Percentiles rank a stretch among this genome's conserved stretches.
Conservation (phyloP, 2,329 filamentous ascomycete genomes). For the Neofusicoccum sp. region DNA sequence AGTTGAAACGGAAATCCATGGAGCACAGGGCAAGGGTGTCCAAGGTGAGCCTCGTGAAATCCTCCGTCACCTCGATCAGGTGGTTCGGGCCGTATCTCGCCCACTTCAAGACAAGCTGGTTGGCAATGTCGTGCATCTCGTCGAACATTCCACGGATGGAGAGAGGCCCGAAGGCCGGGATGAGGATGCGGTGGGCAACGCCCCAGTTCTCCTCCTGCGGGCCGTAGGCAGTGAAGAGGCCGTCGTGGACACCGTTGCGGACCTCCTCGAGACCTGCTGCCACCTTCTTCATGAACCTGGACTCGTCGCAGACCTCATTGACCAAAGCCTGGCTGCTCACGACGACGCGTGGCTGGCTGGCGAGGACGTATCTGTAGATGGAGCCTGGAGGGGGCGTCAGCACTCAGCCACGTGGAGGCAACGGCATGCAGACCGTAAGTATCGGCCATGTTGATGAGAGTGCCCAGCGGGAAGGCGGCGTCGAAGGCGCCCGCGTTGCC, state of each 20-base stretch:
- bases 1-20: constrained; percentile 44
- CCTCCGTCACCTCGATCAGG: constrained; percentile 35
- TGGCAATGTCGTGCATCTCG: constrained; percentile 57
- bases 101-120: constrained; percentile 67
- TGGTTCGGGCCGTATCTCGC: constrained; percentile 51
- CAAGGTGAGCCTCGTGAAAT: constrained; percentile 39
- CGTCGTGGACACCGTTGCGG: constrained; percentile 38
- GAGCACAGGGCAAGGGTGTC: constrained; percentile 40
- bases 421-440: constrained; percentile 55
- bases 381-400: constrained; percentile 24
- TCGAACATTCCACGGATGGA: constrained; percentile 67
- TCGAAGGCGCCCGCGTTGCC: constrained; percentile 67
- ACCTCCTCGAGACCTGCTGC: constrained; percentile 31
- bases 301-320: constrained; percentile 42
- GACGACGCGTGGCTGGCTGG: constrained; percentile 29
- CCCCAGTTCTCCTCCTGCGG: constrained; percentile 41
- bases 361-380: constrained; percentile 34
- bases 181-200: constrained; percentile 63
- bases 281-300: constrained; percentile 33
- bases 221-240: constrained; percentile 42
- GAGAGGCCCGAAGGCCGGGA: constrained; percentile 69
- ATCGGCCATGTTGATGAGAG: constrained; percentile 58
- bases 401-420: neutral
- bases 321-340: constrained; percentile 35
- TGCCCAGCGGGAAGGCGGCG: constrained; percentile 54